Evolutionary conservation across 2,329 filamentous ascomycete genomes (phyloP), one percentile per base, ranked within the genome.

Genomic region (Pezicula neosporulosa): DNA sequence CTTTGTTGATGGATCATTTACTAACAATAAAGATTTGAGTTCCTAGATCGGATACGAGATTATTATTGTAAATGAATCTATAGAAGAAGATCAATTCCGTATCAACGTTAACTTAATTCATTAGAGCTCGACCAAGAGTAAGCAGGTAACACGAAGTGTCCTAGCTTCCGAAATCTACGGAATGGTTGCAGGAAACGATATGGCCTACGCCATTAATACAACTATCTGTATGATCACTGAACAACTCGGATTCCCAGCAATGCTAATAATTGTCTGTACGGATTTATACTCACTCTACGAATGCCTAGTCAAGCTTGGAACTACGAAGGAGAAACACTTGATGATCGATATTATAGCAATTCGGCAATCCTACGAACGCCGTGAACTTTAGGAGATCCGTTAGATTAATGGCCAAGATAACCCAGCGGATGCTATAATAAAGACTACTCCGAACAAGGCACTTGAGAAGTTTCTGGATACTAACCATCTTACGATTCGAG

Each of bases 331-430:
- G n/a, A 59, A 62, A 24, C 4, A 53, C 1, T 19, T 54, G 0
- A 61, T 57, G 46, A 57, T 61, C 24, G 52, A 62, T 41, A 57
- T 63, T 12, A 60, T 63, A 41, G 45, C 48, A 0, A 12, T 63
- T 0, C 19, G 54, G 0, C 39, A 62, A 47, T 54, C 48, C 0
- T 62, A 62, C 36, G 52, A 63, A 19, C 21, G 49, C 0, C 18
- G 49, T 1, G 52, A 62, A 27, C 24, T 58, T 0, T 9, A 27
- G 2, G 52, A 61, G 21, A 42, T 64, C 13, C 13, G 39, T 16
- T 64, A 38, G 50, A 60, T 60, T 35, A 28, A 55, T 35, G 44
- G 51, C 3, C 12, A 49, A 6, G 35, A 54, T 35, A 60, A 60
- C 35, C 47, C 38, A 1, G 37, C 49, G 1, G 45, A 60, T 35